Evolutionary conservation across 2,329 filamentous ascomycete species (phyloP).

Genomic region (Phymatotrichopsis omnivora): DNA sequence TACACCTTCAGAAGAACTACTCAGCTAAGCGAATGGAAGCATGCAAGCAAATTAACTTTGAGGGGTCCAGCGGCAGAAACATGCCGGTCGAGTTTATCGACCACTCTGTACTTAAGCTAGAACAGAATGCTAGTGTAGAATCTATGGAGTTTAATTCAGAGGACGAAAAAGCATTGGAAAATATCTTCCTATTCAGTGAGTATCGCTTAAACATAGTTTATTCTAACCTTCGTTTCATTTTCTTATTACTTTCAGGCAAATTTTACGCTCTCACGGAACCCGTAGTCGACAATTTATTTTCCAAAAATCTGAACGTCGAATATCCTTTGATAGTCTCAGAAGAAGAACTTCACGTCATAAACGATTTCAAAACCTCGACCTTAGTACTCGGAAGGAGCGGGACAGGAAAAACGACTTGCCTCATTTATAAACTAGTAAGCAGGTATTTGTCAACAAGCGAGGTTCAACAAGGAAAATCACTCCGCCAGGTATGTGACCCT

Average conservation of each 20-base stretch:
- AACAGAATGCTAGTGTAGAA: no score
- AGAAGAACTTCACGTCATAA: constrained; percentile 32
- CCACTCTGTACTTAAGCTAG: no score
- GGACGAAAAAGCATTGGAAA: constrained; percentile 8
- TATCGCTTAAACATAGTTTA: background rate
- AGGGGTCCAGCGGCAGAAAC: background rate
- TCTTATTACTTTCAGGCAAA: constrained; percentile 26
- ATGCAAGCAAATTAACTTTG: background rate
- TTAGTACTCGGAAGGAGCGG: constrained; percentile 34
- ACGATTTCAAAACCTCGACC: constrained; percentile 30
- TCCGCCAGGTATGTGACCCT: constrained; percentile 17
- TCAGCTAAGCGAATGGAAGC: constrained; percentile 2
- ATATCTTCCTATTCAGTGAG: constrained; percentile 11
- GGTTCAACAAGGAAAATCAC: constrained; percentile 2
- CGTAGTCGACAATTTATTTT: constrained; percentile 28
- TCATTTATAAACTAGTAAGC: constrained; percentile 33
- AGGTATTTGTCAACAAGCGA: constrained; percentile 28
- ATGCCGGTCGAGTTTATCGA: background rate
- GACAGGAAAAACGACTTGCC: constrained; percentile 34
- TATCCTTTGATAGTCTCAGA: constrained; percentile 33
- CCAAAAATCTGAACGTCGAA: constrained; percentile 26
- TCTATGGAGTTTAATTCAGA: background rate
- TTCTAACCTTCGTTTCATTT: background rate
- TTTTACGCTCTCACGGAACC: constrained; percentile 33
- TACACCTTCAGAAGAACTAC: constrained; percentile 3